These are phyloP conservation scores for Magnusiomyces clavatus DNA, from an alignment of 1,139 yeast genomes.

Conservation along the genomic window DNA sequence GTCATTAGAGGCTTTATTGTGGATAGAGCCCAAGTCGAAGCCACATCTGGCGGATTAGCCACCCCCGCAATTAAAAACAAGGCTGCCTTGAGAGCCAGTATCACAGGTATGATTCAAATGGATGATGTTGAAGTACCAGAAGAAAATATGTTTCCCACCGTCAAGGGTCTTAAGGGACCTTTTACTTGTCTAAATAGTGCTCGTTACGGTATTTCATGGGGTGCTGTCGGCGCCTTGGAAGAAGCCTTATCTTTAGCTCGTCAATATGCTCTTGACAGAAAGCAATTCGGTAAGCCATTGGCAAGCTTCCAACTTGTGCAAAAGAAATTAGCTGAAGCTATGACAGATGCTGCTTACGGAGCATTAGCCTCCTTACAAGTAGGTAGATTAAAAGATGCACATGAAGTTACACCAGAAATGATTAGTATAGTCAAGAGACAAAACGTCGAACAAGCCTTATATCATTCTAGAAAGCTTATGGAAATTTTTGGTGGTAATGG, in stretches of 20 bases:
- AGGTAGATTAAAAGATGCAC: conserved; percentile 37
- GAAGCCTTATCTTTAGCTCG: conserved; percentile 35
- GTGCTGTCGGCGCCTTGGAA: conserved; percentile 40
- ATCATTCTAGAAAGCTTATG: conserved; percentile 34
- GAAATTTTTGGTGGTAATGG: conserved; percentile 42
- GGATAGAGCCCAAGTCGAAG: conserved; percentile 31
- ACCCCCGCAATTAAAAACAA: conserved; percentile 38
- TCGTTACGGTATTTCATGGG: conserved; percentile 41
- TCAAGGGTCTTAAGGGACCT: conserved; percentile 39
- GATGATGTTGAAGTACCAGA: conserved; percentile 40
- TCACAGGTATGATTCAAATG: conserved; percentile 40
- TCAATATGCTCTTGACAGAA: conserved; percentile 35
- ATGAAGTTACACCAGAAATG: conserved; percentile 36
- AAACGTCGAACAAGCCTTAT: conserved; percentile 38
- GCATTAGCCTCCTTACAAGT: conserved; percentile 37
- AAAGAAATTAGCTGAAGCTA: conserved; percentile 38
- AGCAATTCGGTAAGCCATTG: conserved; percentile 36
- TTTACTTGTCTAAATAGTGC: conserved; percentile 40
- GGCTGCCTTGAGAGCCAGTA: conserved; percentile 36
- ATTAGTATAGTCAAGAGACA: conserved; percentile 39
- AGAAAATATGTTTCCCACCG: conserved; percentile 36
- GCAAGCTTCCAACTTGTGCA: conserved; percentile 38
- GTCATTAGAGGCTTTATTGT: conserved; percentile 37
- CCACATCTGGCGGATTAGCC: conserved; percentile 29
- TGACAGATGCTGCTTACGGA: conserved; percentile 37